Conservation (phyloP, 257 asterid genomes). For the Plantago ovata region DNA sequence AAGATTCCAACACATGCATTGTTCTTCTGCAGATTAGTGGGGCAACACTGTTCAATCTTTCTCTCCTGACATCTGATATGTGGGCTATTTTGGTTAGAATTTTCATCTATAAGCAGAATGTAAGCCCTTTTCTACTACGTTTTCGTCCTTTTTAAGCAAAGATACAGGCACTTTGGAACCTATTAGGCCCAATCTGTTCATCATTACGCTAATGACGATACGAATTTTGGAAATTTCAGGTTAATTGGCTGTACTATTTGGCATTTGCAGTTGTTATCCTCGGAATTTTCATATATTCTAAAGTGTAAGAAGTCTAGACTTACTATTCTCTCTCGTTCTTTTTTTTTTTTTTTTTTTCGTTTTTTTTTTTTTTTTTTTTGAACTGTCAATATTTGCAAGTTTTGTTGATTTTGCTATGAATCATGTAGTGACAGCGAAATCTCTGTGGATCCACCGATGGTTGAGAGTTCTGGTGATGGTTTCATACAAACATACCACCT, state of each 20-base stretch:
- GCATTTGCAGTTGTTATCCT: conserved; percentile 52
- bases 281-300: conserved; percentile 58
- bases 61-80: conserved; percentile 76
- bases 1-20: not conserved
- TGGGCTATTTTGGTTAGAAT: conserved; percentile 70
- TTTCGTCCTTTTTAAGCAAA: not conserved
- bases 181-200: too few relatives aligned
- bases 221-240: conserved; percentile 37
- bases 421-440: not conserved
- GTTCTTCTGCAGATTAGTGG: conserved; percentile 53
- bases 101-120: conserved; percentile 73
- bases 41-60: conserved; percentile 70
- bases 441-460: too few relatives aligned
- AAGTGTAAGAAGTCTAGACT: conserved; percentile 34
- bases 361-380: too few relatives aligned
- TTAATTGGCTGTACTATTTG: conserved; percentile 62
- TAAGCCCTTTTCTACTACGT: not conserved
- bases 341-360: too few relatives aligned
- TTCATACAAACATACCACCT: conserved; percentile 10
- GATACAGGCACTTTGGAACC: too few relatives aligned
- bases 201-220: too few relatives aligned
- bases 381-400: not conserved
- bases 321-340: too few relatives aligned
- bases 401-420: too few relatives aligned
- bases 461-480: conserved; percentile 1